Base-by-base conservation (phyloP, 2,329 filamentous ascomycete genomes). In the Fusarium humuli region DNA sequence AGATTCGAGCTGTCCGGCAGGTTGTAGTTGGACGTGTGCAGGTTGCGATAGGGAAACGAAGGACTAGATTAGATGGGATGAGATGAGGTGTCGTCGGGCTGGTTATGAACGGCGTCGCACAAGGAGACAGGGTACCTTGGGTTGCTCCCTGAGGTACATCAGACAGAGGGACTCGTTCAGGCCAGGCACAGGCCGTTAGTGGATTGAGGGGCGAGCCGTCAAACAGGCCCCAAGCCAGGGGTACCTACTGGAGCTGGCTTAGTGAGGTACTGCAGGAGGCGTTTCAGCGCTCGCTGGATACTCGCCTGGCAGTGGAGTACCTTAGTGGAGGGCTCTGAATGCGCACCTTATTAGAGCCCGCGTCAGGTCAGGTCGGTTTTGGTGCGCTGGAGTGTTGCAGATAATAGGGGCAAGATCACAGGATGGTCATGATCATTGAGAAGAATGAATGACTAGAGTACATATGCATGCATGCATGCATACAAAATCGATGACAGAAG, bases 401-500 rank as follows among this genome's bases (percentile, higher is more conserved):
- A 68, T 70, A 75, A 75, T 74, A 75, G 67, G 71, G 73, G 73
- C 54, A 40, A 57, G 23, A 66, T 63, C 54, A 69, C 53, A 58
- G 57, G 49, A 62, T 57, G 41, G 63, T 22, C 13, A 41, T 53
- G 23, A 40, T 42, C 13, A 22, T 29, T 42, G 23, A 16, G 34
- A 27, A 14, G 20, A 11, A 37, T 27, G 23, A 53, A n/a, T 20
- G 23, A 53, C 34, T 53, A 47, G 23, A 27, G 10, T 29, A 40
- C 14, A 12, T 29, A 22, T 7, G 23, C 27, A 34, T 42, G 37
- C 22, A n/a, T 47, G 37, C 22, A n/a, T 47, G 20, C 8, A 42
- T 42, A 34, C 32, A 53, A 25, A 14, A 29, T 53, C 40, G 49
- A 27, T 23, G n/a, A 42, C 49, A 27, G 14, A n/a, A 25, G n/a